Conservation (phyloP, 2,329 filamentous ascomycete species). For the Alternaria hordeiaustralica region DNA sequence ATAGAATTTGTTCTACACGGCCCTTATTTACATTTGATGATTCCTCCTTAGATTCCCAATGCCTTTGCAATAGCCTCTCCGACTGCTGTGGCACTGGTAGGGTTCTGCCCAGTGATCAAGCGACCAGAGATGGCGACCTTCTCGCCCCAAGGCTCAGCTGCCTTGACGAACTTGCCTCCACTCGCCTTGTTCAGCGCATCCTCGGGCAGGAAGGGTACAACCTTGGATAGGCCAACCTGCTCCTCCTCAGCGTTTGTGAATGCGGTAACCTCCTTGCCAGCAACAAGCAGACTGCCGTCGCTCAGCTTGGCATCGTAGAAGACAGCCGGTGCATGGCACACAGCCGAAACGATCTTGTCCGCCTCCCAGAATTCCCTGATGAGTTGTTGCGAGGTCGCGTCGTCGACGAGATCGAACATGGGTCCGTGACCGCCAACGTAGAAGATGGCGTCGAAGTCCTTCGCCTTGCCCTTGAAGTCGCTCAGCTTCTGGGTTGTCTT, state of each 20-base stretch:
- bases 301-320: constrained; percentile 62
- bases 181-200: constrained; percentile 58
- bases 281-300: constrained; percentile 61
- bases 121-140: constrained; percentile 52
- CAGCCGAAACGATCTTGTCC: constrained; percentile 68
- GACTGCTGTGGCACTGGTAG: constrained; percentile 52
- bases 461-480: constrained; percentile 61
- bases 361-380: constrained; percentile 67
- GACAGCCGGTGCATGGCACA: constrained; percentile 73
- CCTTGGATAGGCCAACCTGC: constrained; percentile 47
- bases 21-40: background rate
- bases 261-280: constrained; percentile 65
- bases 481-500: constrained; percentile 66
- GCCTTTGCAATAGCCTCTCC: constrained; percentile 54
- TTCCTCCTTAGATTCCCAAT: constrained; percentile 25
- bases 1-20: background rate
- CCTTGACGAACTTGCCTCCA: constrained; percentile 64
- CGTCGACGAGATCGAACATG: constrained; percentile 70
- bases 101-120: constrained; percentile 59
- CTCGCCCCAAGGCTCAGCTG: constrained; percentile 54
- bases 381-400: constrained; percentile 64
- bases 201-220: constrained; percentile 68
- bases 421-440: constrained; percentile 67
- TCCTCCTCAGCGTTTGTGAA: constrained; percentile 66
- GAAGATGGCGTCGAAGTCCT: constrained; percentile 68